Evolutionary conservation across 345 rosid genomes (phyloP).

Genomic region (Camelina sativa): DNA sequence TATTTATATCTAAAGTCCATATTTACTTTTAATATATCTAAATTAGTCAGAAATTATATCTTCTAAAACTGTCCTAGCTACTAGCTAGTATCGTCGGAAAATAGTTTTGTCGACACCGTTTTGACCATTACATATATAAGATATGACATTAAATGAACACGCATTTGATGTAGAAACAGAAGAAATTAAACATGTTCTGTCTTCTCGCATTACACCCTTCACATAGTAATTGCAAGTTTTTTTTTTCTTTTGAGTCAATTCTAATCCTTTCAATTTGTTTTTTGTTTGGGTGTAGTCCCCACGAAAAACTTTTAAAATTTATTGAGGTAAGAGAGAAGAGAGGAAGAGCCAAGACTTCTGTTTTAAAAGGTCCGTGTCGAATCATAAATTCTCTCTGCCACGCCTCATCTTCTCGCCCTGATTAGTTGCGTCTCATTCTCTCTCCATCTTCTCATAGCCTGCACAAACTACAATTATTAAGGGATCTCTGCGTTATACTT

Average conservation of each 20-base stretch:
- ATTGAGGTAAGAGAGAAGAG: conserved; percentile 37
- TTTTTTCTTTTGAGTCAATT: conserved; percentile 19
- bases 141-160: neutral
- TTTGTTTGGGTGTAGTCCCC: conserved; percentile 27
- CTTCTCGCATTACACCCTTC: conserved; percentile 13
- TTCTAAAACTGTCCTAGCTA: neutral
- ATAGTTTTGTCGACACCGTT: conserved; percentile 16
- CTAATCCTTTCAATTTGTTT: conserved; percentile 5
- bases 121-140: neutral
- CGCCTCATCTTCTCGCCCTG: conserved; percentile 27
- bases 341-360: conserved; percentile 23
- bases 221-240: conserved; percentile 19
- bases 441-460: conserved; percentile 28
- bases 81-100: neutral
- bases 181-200: conserved; percentile 6
- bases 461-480: conserved; percentile 3
- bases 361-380: conserved; percentile 30
- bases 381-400: conserved; percentile 46
- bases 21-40: too few relatives aligned
- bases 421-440: conserved; percentile 6
- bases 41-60: too few relatives aligned
- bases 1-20: too few relatives aligned
- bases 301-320: conserved; percentile 35
- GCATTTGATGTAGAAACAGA: conserved; percentile 10
- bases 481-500: neutral